phyloP scores from a whole-genome alignment of 1,139 yeast genomes.

The Blastobotrys illinoisensis region DNA sequence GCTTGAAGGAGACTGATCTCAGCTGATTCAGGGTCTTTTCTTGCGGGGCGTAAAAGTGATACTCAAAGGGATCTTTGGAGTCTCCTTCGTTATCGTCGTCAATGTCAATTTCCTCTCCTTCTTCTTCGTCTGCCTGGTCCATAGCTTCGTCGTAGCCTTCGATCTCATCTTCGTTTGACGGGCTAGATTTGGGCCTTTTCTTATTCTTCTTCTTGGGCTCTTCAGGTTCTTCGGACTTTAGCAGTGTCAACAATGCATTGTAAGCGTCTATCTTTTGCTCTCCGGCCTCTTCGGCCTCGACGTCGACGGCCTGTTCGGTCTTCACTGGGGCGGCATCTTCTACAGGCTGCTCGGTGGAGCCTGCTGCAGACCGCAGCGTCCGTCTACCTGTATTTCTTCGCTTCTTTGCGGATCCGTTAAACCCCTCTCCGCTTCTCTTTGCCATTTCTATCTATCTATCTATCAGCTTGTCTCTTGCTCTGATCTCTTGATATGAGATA shows the following conservation, averaged over 20 bases:
- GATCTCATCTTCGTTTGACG: slow-evolving; percentile 12
- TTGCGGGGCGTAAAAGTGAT: slow-evolving; percentile 62
- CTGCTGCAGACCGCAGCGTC: slow-evolving; percentile 9
- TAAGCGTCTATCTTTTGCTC: slow-evolving; percentile 46
- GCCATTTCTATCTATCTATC: neutral
- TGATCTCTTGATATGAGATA: neutral
- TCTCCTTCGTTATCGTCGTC: slow-evolving; percentile 40
- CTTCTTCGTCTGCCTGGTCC: slow-evolving; percentile 30
- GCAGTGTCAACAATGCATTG: slow-evolving; percentile 66
- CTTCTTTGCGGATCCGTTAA: neutral
- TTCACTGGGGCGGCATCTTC: slow-evolving; percentile 27
- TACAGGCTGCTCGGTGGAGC: too few relatives aligned
- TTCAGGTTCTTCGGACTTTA: slow-evolving; percentile 47
- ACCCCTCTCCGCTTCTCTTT: neutral
- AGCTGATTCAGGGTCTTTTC: slow-evolving; percentile 32
- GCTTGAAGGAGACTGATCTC: slow-evolving; percentile 3
- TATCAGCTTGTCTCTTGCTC: neutral
- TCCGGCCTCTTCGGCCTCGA: slow-evolving; percentile 22
- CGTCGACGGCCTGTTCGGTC: slow-evolving; percentile 17
- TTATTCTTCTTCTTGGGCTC: slow-evolving; percentile 22
- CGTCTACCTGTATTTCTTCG: slow-evolving; percentile 15
- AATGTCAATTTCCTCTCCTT: slow-evolving; percentile 32
- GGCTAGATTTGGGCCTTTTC: slow-evolving; percentile 20
- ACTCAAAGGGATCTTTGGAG: slow-evolving; percentile 56
- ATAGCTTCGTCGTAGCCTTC: slow-evolving; percentile 28